Evolutionary conservation across 495 filamentous ascomycete genomes (phyloP).

Genomic region (Darksidea phi): DNA sequence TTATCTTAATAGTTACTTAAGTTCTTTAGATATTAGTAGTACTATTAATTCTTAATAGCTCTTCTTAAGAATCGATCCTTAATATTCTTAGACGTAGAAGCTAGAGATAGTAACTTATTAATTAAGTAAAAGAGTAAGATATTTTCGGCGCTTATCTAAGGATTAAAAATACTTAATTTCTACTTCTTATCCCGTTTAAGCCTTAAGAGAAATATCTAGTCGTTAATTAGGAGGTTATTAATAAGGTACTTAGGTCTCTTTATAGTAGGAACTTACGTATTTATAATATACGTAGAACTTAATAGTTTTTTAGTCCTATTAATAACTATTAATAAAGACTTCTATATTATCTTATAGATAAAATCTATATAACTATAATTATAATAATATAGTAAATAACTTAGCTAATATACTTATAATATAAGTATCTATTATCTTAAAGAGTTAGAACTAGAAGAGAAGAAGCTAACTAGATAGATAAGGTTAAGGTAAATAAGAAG

Average conservation of each 20-base stretch:
- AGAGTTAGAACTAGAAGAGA: no score
- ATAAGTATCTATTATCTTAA: no score
- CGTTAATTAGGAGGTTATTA: conserved; percentile 17
- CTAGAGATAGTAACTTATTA: conserved; percentile 76
- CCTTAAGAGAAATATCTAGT: conserved; percentile 26
- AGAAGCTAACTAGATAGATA: no score
- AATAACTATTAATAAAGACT: no score
- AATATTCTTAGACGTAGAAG: conserved; percentile 55
- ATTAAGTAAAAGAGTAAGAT: conserved; percentile 78
- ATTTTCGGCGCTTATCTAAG: conserved; percentile 46
- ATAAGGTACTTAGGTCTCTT: no score
- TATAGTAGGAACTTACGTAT: no score
- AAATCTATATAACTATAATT: no score
- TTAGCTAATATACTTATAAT: no score
- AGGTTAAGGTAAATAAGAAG: no score
- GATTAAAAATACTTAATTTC: conserved; percentile 35
- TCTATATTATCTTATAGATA: no score
- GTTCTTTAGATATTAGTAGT: conserved; percentile 42
- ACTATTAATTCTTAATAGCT: conserved; percentile 56
- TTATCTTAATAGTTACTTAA: conserved; percentile 51
- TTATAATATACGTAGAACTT: conserved; percentile 18
- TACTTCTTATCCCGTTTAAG: conserved; percentile 21
- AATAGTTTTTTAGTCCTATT: no score
- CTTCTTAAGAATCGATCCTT: conserved; percentile 55
- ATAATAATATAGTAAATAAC: no score